A percentile compares a stretch with the other conserved stretches of the same genome.
Evolutionary conservation across 73 alveolate genomes (phyloP).

Genomic region (Paramecium primaurelia): DNA sequence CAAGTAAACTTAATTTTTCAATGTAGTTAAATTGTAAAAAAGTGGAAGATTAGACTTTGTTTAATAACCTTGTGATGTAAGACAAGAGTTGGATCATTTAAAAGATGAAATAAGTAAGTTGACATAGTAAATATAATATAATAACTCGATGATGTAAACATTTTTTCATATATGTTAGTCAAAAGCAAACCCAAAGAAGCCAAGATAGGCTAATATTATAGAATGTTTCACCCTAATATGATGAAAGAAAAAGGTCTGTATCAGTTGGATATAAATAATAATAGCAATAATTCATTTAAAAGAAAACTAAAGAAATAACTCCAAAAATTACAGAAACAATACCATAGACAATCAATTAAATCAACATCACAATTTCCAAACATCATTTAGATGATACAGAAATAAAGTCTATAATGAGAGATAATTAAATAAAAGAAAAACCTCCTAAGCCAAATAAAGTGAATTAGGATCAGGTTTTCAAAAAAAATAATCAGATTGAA

Average conservation of each 20-base stretch:
- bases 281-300: neutral
- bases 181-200: neutral
- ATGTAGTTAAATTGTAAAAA: neutral
- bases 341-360: neutral
- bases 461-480: neutral
- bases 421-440: neutral
- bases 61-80: neutral
- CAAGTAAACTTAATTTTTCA: neutral
- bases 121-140: neutral
- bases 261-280: constrained; percentile 1
- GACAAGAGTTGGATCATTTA: neutral
- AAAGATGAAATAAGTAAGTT: constrained; percentile 1
- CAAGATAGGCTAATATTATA: neutral
- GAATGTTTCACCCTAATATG: neutral
- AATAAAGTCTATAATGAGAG: constrained; percentile 24
- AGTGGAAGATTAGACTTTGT: neutral
- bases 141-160: neutral
- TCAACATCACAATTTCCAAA: neutral
- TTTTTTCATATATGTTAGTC: neutral
- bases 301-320: neutral
- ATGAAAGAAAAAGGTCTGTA: neutral
- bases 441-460: neutral
- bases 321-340: constrained; percentile 23
- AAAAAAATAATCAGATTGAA: neutral
- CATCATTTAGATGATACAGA: constrained; percentile 45